Base-by-base conservation (phyloP, 2,329 filamentous ascomycete species). In the Nigrospora sphaerica region DNA sequence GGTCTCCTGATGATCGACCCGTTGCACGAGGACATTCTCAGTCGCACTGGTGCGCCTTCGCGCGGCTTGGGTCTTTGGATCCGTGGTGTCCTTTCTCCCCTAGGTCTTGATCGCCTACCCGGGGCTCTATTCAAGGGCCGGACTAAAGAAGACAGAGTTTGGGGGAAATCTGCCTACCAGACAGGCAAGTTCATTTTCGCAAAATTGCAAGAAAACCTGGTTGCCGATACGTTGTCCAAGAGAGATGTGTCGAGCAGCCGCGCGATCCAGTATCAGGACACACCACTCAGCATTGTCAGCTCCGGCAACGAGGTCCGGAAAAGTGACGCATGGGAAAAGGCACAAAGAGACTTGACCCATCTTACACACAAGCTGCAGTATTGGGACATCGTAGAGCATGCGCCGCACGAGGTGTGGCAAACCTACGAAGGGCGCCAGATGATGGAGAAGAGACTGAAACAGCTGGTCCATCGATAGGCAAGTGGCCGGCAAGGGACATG, bases 201-300 rank as follows among this genome's bases (percentile, higher is more conserved):
- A 4, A 88, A 91, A 66, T 74, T 98, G 46, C 93, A 98, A 67
- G 93, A 98, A 70, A 92, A 85, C 53, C 74, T 97, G 1, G 89
- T 96, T 32, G 91, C 91, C 0, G 79, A 83, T 53, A 88, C 87
- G 1, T 80, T 97, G 54, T 89, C 89, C 13, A 85, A 83, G 63
- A 87, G 87, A 32, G 93, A 98, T 59, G 82, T 95, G 16, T 72
- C 77, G 39, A 86, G 83, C 49, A 89, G 89, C 48, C 75, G 86
- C 18, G 83, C 84, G 40, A 93, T 97, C 45, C 88, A 95, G 66
- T 76, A 78, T 47, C 74, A 74, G n/a, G 73, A 86, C 48, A 87
- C 86, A 13, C 85, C 89, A 7, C 69, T 97, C 35, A 84, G 84
- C 2, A 71, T 98, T 19, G 78, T 97, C 46, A 95, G 87, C 62